Conservation (phyloP, 129 eudicot genomes). For the Apium graveolens region DNA sequence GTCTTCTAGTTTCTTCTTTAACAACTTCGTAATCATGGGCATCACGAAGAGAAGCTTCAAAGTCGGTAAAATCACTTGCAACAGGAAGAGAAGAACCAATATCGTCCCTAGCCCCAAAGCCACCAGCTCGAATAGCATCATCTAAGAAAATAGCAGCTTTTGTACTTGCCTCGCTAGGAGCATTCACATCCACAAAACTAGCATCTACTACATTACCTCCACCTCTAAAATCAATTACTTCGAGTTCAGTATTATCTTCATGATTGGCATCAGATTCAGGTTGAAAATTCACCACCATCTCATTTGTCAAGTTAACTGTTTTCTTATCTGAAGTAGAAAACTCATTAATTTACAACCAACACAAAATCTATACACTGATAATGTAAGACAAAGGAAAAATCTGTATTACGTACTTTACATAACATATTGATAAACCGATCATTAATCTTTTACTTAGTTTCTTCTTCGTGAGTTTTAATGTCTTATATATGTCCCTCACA, state of each 20-base stretch:
- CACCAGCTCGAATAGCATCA: background rate
- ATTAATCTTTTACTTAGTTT: background rate
- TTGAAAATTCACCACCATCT: background rate
- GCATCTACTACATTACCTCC: background rate
- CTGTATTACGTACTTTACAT: background rate
- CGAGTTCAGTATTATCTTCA: background rate
- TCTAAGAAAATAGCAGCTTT: constrained; percentile 2
- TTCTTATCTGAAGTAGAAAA: background rate
- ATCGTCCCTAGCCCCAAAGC: constrained; percentile 2
- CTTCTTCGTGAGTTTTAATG: background rate
- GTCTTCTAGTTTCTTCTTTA: constrained; percentile 38
- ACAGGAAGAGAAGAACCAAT: constrained; percentile 10
- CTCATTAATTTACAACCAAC: background rate
- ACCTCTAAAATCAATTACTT: background rate
- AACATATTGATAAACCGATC: background rate
- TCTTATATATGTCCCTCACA: background rate
- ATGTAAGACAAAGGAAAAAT: background rate
- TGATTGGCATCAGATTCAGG: background rate
- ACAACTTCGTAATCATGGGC: constrained; percentile 70
- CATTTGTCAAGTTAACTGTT: background rate
- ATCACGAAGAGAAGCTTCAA: constrained; percentile 72
- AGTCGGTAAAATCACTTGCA: constrained; percentile 64
- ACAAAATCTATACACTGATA: background rate
- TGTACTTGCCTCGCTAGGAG: background rate
- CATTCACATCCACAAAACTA: background rate